Evolutionary conservation across 169 alveolate genomes (phyloP).

Genomic region (Toxoplasma gondii): DNA sequence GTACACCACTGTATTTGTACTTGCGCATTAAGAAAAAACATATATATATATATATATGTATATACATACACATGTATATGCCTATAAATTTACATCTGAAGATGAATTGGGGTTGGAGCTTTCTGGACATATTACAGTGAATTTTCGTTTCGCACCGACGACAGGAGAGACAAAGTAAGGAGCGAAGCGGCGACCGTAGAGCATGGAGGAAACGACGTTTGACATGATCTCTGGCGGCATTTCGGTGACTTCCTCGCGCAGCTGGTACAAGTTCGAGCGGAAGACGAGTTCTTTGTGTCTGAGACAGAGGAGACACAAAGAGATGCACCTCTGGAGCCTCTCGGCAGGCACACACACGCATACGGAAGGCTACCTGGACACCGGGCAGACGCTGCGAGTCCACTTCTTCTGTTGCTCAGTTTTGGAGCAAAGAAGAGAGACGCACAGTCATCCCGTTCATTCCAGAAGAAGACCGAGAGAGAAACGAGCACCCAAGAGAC

Average conservation of each 20-base stretch:
- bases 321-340: neutral
- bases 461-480: too few species aligned
- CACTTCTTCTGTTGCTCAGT: too few species aligned
- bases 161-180: constrained; percentile 76
- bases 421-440: too few species aligned
- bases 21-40: too few species aligned
- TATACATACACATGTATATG: neutral
- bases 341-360: neutral
- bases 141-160: constrained; percentile 46
- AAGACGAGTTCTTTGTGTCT: constrained; percentile 68
- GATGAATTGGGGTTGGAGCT: neutral
- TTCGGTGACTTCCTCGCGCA: constrained; percentile 68
- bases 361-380: neutral
- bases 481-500: too few species aligned
- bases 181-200: constrained; percentile 73
- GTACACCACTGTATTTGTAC: too few species aligned
- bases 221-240: constrained; percentile 48
- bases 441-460: too few species aligned
- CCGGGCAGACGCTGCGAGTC: too few species aligned
- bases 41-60: too few species aligned
- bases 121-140: too few species aligned
- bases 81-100: neutral
- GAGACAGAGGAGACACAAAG: neutral
- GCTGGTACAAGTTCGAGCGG: constrained; percentile 70
- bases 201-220: constrained; percentile 46